Evolutionary conservation across 768 basidiomycete species (phyloP), one percentile per base, ranked within the genome.

Genomic region (Boletus rubroflammeus): DNA sequence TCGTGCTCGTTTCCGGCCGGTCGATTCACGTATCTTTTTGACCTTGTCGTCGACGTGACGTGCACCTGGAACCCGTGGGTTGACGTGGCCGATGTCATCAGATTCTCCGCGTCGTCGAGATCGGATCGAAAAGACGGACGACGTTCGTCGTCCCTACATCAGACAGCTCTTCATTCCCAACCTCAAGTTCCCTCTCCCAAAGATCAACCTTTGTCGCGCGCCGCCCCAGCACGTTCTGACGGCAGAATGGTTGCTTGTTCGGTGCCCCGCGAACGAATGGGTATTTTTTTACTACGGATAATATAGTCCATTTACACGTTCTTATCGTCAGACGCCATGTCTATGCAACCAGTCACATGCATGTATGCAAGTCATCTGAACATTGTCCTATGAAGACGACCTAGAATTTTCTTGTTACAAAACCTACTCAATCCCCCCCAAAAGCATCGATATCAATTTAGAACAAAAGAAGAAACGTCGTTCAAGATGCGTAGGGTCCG

Each of bases 1-100:
- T 76, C 93, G 96, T 77, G 97, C 97, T 61, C 93, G 97, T 72
- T 98, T 98, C 88, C 84, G n/a, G n/a, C n/a, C n/a, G 96, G 76
- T 98, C 93, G 41, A 95, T 98, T 75, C 94, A 96, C 75, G 92
- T 95, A 64, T 60, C 90, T 70, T 10, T 68, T 44, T 17, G n/a
- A n/a, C n/a, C n/a, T n/a, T n/a, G n/a, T n/a, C n/a, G n/a, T 29
- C n/a, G 13, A 31, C 23, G 23, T 23, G n/a, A n/a, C n/a, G n/a
- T n/a, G n/a, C n/a, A n/a, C n/a, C 23, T 9, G 8, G 9, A 21
- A 26, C 21, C 4, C n/a, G 40, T 51, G 8, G 46, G 17, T n/a
- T n/a, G n/a, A n/a, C n/a, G n/a, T n/a, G 26, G 3, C 3, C 3
- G 14, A 15, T 25, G 31, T n/a, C n/a, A 29, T 38, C 46, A 98